Conservation (phyloP, 371 early-diverging fungal genomes). For the Mortierella sp. region DNA sequence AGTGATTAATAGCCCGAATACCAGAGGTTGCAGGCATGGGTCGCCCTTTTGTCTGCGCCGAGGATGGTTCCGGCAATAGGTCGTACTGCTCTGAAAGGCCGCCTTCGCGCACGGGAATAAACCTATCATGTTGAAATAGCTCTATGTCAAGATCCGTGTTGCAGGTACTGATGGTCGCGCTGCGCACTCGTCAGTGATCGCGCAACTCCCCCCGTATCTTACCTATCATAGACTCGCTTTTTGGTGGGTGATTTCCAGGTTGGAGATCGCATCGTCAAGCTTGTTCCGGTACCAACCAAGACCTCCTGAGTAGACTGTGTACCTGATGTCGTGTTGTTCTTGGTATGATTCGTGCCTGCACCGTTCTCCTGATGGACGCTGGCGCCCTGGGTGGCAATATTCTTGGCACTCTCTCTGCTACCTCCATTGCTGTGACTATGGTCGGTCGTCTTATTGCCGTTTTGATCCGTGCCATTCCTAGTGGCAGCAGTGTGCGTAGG, state of each 20-base stretch:
- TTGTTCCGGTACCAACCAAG: not conserved
- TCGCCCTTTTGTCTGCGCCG: conserved; percentile 20
- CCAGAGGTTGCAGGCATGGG: conserved; percentile 21
- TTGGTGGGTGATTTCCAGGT: conserved; percentile 35
- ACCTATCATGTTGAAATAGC: conserved; percentile 12
- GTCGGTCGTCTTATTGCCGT: not conserved
- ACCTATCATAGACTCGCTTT: conserved; percentile 41
- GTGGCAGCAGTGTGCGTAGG: not conserved
- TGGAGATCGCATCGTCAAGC: conserved; percentile 22
- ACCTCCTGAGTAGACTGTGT: too few relatives aligned
- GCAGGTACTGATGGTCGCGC: too few relatives aligned
- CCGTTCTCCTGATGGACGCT: too few relatives aligned
- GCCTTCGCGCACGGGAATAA: conserved; percentile 42
- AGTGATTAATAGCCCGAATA: conserved; percentile 15
- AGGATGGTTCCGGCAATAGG: conserved; percentile 23
- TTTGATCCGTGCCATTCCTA: not conserved
- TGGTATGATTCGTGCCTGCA: not conserved
- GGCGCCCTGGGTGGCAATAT: not conserved
- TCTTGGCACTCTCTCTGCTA: not conserved
- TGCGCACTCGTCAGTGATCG: too few relatives aligned
- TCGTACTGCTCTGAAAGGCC: conserved; percentile 32
- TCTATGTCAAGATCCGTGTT: too few relatives aligned
- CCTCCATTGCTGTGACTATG: not conserved
- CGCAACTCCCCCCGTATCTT: too few relatives aligned
- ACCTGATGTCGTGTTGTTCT: not conserved